These are phyloP conservation scores for Quercus rubra DNA, from an alignment of 306 rosid genomes.

Conservation along the genomic window DNA sequence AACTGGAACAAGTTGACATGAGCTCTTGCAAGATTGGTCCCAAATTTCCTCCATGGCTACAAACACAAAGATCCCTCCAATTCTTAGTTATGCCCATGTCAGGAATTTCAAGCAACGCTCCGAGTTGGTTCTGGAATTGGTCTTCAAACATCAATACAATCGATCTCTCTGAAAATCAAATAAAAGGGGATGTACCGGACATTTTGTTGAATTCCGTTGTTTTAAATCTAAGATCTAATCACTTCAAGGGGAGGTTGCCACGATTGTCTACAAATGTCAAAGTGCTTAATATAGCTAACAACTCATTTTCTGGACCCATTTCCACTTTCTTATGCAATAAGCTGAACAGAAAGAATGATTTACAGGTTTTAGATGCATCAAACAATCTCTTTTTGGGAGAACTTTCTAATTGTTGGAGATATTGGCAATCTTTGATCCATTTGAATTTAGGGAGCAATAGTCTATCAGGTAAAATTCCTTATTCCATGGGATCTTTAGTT, in stretches of 20 bases:
- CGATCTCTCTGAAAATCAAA: slow-evolving; percentile 8
- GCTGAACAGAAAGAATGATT: no score
- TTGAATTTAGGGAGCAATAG: slow-evolving; percentile 33
- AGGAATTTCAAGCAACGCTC: slow-evolving; percentile 1
- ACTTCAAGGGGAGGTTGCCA: not conserved
- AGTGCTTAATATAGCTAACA: no score
- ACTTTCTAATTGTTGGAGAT: slow-evolving; percentile 25
- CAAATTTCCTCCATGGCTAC: slow-evolving; percentile 18
- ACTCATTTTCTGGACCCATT: no score
- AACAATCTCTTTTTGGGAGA: slow-evolving; percentile 19
- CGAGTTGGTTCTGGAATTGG: slow-evolving; percentile 14
- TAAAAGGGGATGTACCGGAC: not conserved
- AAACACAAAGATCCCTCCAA: not conserved
- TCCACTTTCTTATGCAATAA: no score
- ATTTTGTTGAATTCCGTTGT: not conserved
- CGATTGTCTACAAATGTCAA: no score
- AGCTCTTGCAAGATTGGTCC: slow-evolving; percentile 5
- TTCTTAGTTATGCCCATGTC: not conserved
- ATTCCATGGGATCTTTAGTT: slow-evolving; percentile 15
- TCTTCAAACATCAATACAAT: not conserved
- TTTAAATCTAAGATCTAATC: no score
- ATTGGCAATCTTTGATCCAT: slow-evolving; percentile 35
- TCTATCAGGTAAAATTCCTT: slow-evolving; percentile 22
- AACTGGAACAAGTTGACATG: not conserved
- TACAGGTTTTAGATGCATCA: slow-evolving; percentile 1